phyloP scores from a whole-genome alignment of 2,329 filamentous ascomycete genomes.

The Cordyceps pruinosa region DNA sequence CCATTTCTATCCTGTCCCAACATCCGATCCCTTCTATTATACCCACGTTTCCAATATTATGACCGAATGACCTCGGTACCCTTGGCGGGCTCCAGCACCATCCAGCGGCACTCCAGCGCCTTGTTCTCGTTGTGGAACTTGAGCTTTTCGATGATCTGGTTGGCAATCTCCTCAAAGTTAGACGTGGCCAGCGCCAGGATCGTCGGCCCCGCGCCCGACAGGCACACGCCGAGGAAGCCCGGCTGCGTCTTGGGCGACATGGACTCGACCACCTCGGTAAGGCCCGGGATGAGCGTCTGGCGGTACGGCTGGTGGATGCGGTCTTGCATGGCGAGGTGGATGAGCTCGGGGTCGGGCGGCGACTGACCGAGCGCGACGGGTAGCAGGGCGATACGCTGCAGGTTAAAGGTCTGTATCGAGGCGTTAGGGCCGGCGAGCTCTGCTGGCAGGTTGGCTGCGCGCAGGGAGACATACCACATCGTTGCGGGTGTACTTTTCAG shows the following conservation, averaged over 20 bases:
- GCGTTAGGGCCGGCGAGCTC: conserved; percentile 14
- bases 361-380: conserved; percentile 84
- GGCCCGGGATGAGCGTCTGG: conserved; percentile 80
- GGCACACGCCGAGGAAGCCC: conserved; percentile 85
- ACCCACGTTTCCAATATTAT: background rate
- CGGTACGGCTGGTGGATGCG: conserved; percentile 97
- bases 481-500: conserved; percentile 67
- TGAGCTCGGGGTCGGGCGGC: conserved; percentile 85
- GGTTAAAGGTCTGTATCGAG: conserved; percentile 68
- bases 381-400: conserved; percentile 86
- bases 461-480: conserved; percentile 62
- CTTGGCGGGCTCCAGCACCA: conserved; percentile 79
- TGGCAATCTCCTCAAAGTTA: conserved; percentile 82
- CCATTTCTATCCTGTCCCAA: background rate
- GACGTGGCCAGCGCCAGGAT: conserved; percentile 87
- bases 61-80: conserved; percentile 47
- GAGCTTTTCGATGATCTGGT: conserved; percentile 70
- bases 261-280: conserved; percentile 83
- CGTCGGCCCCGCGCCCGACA: conserved; percentile 91
- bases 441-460: background rate
- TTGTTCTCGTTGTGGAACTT: conserved; percentile 48
- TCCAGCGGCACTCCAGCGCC: conserved; percentile 76
- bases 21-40: background rate
- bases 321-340: conserved; percentile 98
- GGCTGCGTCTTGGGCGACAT: conserved; percentile 84